Evolutionary conservation across 1,284 basidiomycete species (phyloP).

Genomic region (Malassezia sp.): DNA sequence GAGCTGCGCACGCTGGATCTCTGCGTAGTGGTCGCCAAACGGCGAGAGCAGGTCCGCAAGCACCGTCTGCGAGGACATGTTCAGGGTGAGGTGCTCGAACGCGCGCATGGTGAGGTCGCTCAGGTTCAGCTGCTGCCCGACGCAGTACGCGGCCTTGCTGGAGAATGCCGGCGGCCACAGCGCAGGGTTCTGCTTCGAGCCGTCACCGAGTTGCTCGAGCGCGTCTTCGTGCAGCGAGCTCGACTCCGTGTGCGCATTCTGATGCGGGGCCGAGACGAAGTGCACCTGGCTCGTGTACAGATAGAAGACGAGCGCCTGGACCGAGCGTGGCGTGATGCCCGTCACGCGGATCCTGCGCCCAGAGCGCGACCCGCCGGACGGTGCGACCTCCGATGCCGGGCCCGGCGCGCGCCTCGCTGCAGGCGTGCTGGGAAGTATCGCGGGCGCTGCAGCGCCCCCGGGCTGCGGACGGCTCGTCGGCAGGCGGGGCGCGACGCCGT

Average conservation of each 20-base stretch:
- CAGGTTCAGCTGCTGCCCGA: conserved; percentile 28
- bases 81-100: conserved; percentile 25
- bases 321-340: conserved; percentile 24
- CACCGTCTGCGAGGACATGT: conserved; percentile 23
- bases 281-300: conserved; percentile 31
- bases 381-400: not conserved
- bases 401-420: not conserved
- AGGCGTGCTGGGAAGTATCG: not conserved
- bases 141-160: conserved; percentile 27
- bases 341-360: conserved; percentile 12
- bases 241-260: conserved; percentile 14
- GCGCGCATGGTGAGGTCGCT: conserved; percentile 23
- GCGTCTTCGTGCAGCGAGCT: conserved; percentile 15
- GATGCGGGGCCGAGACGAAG: conserved; percentile 18
- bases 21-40: conserved; percentile 31
- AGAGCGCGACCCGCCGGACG: not conserved
- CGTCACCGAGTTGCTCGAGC: conserved; percentile 12
- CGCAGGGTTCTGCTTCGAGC: conserved; percentile 18
- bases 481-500: no score
- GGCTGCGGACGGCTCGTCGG: no score
- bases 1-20: conserved; percentile 29
- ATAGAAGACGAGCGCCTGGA: conserved; percentile 32
- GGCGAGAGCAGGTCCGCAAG: conserved; percentile 26
- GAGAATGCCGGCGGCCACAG: conserved; percentile 26
- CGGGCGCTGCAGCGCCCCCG: not conserved